Evolutionary conservation across 177 flowering plant species (phyloP), one percentile per base, ranked within the genome.

Genomic region (Vitis hybrid): DNA sequence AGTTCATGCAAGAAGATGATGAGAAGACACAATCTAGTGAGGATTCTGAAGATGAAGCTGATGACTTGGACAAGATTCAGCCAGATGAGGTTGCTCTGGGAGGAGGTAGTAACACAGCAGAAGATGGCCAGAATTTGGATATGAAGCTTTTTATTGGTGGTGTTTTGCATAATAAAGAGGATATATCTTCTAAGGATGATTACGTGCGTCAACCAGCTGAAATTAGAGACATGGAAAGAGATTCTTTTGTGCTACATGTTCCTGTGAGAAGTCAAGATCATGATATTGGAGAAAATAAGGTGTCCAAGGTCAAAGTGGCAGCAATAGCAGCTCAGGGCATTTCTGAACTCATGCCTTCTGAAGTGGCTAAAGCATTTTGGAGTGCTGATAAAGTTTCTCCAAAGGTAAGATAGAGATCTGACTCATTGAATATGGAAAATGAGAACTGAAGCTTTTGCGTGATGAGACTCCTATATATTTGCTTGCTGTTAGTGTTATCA

Each of bases 321-420:
- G 89, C 91, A 19, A 61, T 89, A 66, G 90, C 88, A 70, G 88
- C 90, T 68, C 84, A 90, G 79, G 88, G 84, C 48, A 75, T 85
- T 71, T 86, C 97, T 52, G 96, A 93, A 70, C 91, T 95, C 61
- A 91, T 95, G 96, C 97, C 99, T 72, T 76, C 85, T 78, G 99
- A 95, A 63, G 86, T 95, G 78, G 98, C 94, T 52, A 89, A 91
- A 80, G 93, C 89, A 62, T 91, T 95, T 66, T 86, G 82, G 91
- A 75, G 82, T 65, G 74, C 80, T 7, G 89, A 89, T 73, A 93
- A 90, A 71, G 78, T 81, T 83, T 83, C 94, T 77, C 72, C 91
- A 60, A 90, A 89, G 97, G 99, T 95, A 76, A 83, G 79, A 19
- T 67, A 68, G 23, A 12, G 30, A 32, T 56, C 21, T 32, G 32